A percentile compares a stretch with the other conserved stretches of the same genome.
Evolutionary conservation across 2,329 filamentous ascomycete genomes (phyloP).

Genomic region (Penicillium sp.): DNA sequence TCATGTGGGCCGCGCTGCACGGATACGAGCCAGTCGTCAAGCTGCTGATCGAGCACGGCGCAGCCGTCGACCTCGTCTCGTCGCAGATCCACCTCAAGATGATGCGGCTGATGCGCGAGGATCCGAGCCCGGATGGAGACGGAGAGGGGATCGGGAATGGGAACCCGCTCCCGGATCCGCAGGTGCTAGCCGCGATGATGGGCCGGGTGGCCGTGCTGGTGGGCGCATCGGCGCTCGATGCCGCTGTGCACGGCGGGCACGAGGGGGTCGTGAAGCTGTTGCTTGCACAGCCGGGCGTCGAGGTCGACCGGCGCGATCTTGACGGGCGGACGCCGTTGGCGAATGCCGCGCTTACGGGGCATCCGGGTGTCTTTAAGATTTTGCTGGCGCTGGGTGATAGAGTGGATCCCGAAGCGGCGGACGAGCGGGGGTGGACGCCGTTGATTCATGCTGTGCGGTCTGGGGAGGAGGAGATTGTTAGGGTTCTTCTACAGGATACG

Average conservation of each 20-base stretch:
- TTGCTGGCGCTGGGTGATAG: not conserved
- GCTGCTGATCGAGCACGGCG: not conserved
- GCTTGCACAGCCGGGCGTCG: not conserved
- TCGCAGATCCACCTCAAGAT: not conserved
- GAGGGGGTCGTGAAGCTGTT: not conserved
- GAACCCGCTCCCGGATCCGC: not conserved
- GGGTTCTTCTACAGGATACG: not conserved
- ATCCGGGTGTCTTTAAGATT: not conserved
- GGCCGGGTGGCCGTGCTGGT: constrained; percentile 5
- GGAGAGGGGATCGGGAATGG: not conserved
- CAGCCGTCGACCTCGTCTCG: not conserved
- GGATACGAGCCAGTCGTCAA: not conserved
- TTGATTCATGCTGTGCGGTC: constrained; percentile 2
- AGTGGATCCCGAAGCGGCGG: not conserved
- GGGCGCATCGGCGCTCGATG: constrained; percentile 10
- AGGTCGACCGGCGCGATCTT: not conserved
- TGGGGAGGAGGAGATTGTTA: not conserved
- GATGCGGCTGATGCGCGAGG: not conserved
- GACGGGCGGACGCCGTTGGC: constrained; percentile 1
- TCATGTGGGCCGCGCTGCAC: not conserved
- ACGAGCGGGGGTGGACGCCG: not conserved
- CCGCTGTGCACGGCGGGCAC: constrained; percentile 7
- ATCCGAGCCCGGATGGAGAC: not conserved
- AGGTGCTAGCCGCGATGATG: not conserved
- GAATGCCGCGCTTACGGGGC: constrained; percentile 1